Percentiles rank a stretch among this genome's conserved stretches.
phyloP scores from a whole-genome alignment of 1,284 basidiomycete genomes.

The Trametes hirsuta region DNA sequence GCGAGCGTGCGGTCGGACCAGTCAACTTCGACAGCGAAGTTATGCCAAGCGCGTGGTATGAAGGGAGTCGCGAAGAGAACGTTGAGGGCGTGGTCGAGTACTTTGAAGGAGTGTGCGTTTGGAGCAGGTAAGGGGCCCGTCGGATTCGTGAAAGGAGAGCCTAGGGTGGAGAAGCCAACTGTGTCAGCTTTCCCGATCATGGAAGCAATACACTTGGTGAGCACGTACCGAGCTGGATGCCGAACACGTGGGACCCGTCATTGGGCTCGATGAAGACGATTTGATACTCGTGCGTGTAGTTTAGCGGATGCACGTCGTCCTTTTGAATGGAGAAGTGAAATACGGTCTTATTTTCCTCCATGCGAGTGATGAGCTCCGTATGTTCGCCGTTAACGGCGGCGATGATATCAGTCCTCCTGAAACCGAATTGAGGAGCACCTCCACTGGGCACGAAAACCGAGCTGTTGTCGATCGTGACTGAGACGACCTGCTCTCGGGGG shows the following conservation, averaged over 20 bases:
- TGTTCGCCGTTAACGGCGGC: conserved; percentile 45
- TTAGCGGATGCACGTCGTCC: conserved; percentile 49
- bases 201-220: neutral
- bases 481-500: conserved; percentile 50
- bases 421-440: conserved; percentile 51
- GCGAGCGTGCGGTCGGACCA: conserved; percentile 54
- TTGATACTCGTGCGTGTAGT: conserved; percentile 62
- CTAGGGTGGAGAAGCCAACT: conserved; percentile 29
- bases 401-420: conserved; percentile 62
- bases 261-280: conserved; percentile 63
- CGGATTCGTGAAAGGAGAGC: conserved; percentile 57
- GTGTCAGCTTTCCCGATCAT: no score
- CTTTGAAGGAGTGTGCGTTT: conserved; percentile 50
- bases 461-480: conserved; percentile 57
- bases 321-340: conserved; percentile 60
- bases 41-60: conserved; percentile 52
- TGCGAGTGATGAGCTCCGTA: conserved; percentile 41
- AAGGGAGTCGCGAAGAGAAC: conserved; percentile 55
- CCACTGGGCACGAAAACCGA: conserved; percentile 62
- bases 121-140: conserved; percentile 43
- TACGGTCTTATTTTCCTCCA: conserved; percentile 49
- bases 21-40: conserved; percentile 61
- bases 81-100: conserved; percentile 55
- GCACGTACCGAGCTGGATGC: conserved; percentile 52
- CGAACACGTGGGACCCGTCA: conserved; percentile 62